A percentile compares a stretch with the other conserved stretches of the same genome.
Evolutionary conservation across 148 eudicot genomes (phyloP).

Genomic region (Rheum nobile): DNA sequence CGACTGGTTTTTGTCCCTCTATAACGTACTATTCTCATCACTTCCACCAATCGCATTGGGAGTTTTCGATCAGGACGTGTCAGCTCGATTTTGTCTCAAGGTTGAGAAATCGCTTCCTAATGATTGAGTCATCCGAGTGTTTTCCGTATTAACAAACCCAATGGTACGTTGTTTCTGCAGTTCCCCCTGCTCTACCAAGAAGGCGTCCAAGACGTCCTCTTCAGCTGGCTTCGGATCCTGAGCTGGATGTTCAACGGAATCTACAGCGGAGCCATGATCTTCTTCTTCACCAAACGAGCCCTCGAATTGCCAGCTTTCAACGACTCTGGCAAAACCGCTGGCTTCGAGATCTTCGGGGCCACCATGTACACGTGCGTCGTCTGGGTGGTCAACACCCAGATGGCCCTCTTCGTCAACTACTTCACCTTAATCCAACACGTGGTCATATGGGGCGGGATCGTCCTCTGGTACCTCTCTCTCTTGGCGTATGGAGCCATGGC

Average conservation of each 20-base stretch:
- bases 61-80: slow-evolving; percentile 60
- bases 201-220: slow-evolving; percentile 81
- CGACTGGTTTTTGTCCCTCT: slow-evolving; percentile 55
- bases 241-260: slow-evolving; percentile 93
- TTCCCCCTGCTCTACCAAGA: slow-evolving; percentile 85
- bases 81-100: slow-evolving; percentile 45
- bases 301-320: slow-evolving; percentile 44
- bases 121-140: no score
- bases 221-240: slow-evolving; percentile 73
- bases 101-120: background rate
- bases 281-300: slow-evolving; percentile 60
- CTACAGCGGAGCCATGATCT: slow-evolving; percentile 49
- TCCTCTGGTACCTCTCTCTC: slow-evolving; percentile 57
- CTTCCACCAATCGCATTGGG: slow-evolving; percentile 55
- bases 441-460: slow-evolving; percentile 71
- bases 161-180: slow-evolving; percentile 30
- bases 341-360: slow-evolving; percentile 48
- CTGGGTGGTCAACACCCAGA: slow-evolving; percentile 79
- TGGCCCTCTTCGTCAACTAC: slow-evolving; percentile 76
- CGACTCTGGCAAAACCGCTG: slow-evolving; percentile 41
- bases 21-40: slow-evolving; percentile 52
- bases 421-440: slow-evolving; percentile 77
- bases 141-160: no score
- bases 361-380: slow-evolving; percentile 81
- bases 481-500: slow-evolving; percentile 47